Conservation (phyloP, 192 early-diverging fungal genomes). For the Fimicolochytrium jonesii region DNA sequence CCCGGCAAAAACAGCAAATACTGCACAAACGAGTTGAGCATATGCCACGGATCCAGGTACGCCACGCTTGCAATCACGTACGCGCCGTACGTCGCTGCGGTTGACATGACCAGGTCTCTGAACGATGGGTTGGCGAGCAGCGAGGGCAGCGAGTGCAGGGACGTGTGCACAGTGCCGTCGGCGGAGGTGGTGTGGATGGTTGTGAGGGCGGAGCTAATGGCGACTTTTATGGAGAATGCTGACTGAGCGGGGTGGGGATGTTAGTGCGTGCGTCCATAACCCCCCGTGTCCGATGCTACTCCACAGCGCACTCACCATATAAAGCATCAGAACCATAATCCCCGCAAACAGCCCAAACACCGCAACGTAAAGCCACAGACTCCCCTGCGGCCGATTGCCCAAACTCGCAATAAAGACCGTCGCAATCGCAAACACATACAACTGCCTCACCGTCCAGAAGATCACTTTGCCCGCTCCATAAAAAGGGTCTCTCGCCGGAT, state of each 20-base stretch:
- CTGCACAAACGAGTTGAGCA: constrained; percentile 33
- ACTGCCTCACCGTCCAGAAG: constrained; percentile 29
- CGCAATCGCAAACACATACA: constrained; percentile 43
- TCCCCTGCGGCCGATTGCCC: constrained; percentile 54
- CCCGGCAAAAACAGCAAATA: constrained; percentile 46
- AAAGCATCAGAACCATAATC: constrained; percentile 44
- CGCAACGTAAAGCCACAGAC: constrained; percentile 36
- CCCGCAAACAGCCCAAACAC: constrained; percentile 44
- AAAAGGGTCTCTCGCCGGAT: constrained; percentile 51
- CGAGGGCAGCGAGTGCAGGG: constrained; percentile 17
- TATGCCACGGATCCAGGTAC: constrained; percentile 52
- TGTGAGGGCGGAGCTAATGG: too few relatives aligned
- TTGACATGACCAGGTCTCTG: constrained; percentile 36
- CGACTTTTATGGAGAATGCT: too few relatives aligned
- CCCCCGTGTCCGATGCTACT: too few relatives aligned
- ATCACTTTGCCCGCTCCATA: constrained; percentile 33
- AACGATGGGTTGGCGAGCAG: constrained; percentile 24
- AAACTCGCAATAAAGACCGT: constrained; percentile 46
- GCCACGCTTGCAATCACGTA: constrained; percentile 44
- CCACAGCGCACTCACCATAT: constrained; percentile 35
- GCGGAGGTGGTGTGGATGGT: neutral
- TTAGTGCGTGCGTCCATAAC: too few relatives aligned
- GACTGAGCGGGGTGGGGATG: too few relatives aligned
- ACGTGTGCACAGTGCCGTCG: constrained; percentile 14
- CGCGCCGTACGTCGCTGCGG: constrained; percentile 47